Evolutionary conservation across 2,329 filamentous ascomycete species (phyloP).

Genomic region (Botrytis squamosa): DNA sequence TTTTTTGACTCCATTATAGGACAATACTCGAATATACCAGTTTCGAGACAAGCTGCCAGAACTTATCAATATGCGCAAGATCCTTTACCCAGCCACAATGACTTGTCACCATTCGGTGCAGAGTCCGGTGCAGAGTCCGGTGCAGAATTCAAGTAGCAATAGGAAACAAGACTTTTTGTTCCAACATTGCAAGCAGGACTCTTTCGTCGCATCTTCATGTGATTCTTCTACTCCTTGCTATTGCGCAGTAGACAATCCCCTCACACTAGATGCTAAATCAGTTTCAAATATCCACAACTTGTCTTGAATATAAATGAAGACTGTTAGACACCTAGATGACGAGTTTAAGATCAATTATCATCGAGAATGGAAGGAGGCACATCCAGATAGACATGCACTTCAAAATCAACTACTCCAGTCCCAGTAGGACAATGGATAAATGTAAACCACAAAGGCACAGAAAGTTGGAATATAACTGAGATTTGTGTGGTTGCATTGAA

Average conservation of each 20-base stretch:
- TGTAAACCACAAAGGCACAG: background rate
- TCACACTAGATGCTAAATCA: background rate
- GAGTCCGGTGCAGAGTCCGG: no score
- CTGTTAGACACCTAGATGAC: background rate
- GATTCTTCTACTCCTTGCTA: background rate
- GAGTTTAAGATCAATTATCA: background rate
- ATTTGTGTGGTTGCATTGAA: background rate
- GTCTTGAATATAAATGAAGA: background rate
- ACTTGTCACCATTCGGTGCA: no score
- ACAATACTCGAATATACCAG: background rate
- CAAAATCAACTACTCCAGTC: background rate
- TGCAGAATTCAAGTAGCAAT: no score
- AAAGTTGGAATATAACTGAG: background rate
- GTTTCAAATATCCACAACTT: background rate
- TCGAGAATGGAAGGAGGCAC: accelerated
- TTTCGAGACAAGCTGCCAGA: background rate
- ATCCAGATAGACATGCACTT: background rate
- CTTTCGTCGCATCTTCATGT: background rate
- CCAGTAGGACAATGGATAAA: background rate
- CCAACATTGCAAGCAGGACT: no score
- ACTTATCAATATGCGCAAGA: no score
- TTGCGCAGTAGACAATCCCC: accelerated
- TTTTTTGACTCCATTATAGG: background rate
- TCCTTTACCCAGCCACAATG: no score
- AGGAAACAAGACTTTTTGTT: no score